phyloP scores from a whole-genome alignment of 2,329 filamentous ascomycete genomes.

The Hymenoscyphus linearis region DNA sequence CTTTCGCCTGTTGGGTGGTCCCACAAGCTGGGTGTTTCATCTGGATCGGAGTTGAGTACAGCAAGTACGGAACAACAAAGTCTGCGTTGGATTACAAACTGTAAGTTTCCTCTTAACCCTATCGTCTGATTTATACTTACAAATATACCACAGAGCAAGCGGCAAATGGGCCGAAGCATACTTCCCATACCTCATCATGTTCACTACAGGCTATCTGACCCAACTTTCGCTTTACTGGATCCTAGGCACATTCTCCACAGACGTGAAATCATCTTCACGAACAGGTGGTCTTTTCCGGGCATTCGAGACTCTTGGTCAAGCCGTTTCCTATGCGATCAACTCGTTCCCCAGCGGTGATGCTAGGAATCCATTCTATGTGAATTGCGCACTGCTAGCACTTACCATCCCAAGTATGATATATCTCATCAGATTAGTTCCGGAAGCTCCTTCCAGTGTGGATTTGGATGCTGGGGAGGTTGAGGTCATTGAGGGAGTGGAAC shows the following conservation, averaged over 20 bases:
- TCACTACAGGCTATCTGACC: slow-evolving; percentile 17
- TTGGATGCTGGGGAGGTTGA: slow-evolving; percentile 9
- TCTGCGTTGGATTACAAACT: slow-evolving; percentile 12
- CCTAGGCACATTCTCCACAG: slow-evolving; percentile 33
- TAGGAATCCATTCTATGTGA: slow-evolving; percentile 17
- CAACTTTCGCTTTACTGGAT: slow-evolving; percentile 34
- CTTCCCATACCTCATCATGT: slow-evolving; percentile 17
- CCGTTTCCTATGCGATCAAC: slow-evolving; percentile 31
- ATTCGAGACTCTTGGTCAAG: slow-evolving; percentile 39
- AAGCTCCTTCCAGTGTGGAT: slow-evolving; percentile 6
- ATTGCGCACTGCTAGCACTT: slow-evolving; percentile 12
- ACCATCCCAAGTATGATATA: slow-evolving; percentile 14
- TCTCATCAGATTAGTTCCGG: slow-evolving; percentile 13
- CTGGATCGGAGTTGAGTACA: slow-evolving; percentile 28
- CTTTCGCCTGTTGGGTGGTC: slow-evolving; percentile 28
- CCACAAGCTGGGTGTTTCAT: slow-evolving; percentile 31
- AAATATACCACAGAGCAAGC: background rate
- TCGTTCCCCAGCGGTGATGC: slow-evolving; percentile 17
- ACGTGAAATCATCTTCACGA: slow-evolving; percentile 36
- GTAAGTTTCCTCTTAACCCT: slow-evolving; percentile 1
- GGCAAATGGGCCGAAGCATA: slow-evolving; percentile 17
- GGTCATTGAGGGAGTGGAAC: background rate
- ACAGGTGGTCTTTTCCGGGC: slow-evolving; percentile 43
- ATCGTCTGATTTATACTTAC: background rate
- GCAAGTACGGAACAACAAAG: slow-evolving; percentile 14